Conservation (phyloP, 331 rosid genomes). For the Phaseolus coccineus region DNA sequence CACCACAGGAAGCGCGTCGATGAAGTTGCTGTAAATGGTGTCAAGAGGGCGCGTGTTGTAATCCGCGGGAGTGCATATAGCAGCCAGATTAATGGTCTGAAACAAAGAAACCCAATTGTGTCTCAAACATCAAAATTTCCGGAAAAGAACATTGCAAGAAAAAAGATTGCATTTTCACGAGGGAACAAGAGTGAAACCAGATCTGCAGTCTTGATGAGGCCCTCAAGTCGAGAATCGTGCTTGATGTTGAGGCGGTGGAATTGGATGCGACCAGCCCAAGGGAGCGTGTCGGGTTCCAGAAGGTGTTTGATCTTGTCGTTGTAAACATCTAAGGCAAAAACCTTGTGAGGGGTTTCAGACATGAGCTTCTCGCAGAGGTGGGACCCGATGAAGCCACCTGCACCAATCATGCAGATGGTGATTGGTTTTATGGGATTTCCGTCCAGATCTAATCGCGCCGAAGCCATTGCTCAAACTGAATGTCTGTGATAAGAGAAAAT, state of each 20-base stretch:
- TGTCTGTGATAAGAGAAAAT: too few species aligned
- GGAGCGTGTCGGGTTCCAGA: constrained; percentile 67
- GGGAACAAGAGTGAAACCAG: constrained; percentile 45
- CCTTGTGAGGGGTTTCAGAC: constrained; percentile 84
- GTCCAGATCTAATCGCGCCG: constrained; percentile 75
- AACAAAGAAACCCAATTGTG: too few species aligned
- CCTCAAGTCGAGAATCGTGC: constrained; percentile 90
- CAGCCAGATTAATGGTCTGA: constrained; percentile 81
- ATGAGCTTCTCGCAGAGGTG: constrained; percentile 92
- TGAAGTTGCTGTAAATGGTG: constrained; percentile 94
- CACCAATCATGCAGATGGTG: constrained; percentile 95
- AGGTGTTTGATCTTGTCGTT: constrained; percentile 91
- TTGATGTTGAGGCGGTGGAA: constrained; percentile 97
- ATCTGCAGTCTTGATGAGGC: constrained; percentile 91
- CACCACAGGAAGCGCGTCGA: constrained; percentile 95
- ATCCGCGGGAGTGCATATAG: constrained; percentile 96
- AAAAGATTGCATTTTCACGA: background rate
- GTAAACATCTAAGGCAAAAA: constrained; percentile 83
- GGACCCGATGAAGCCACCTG: constrained; percentile 96
- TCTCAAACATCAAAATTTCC: background rate
- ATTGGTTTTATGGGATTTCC: constrained; percentile 79
- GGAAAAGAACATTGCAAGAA: too few species aligned
- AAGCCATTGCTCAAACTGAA: background rate
- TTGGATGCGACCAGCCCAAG: constrained; percentile 82
- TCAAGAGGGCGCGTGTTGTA: constrained; percentile 94